Evolutionary conservation across 495 filamentous ascomycete genomes (phyloP), one percentile per base, ranked within the genome.

Genomic region (Aspergillus carlsbadensis): DNA sequence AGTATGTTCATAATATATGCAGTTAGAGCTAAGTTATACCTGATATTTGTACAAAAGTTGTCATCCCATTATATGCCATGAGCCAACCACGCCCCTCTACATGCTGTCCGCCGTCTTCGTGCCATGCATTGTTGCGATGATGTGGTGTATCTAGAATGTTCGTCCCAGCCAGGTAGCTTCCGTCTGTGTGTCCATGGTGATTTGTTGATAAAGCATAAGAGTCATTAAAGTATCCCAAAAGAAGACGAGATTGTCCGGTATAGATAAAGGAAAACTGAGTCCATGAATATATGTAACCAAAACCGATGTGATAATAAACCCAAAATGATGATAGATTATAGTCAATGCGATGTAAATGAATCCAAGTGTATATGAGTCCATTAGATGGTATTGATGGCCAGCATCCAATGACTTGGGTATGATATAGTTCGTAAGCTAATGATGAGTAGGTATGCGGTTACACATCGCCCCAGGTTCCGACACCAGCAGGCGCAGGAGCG

Each of bases 391-490:
- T 13, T 24, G 46, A 36, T 49, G 47, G 14, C 47, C 47, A 39
- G 47, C 47, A 50, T 26, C 33, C 33, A 50, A 11, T 6, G 7
- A 22, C 18, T 22, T 24, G 39, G 18, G 21, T 3, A 37, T 18
- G 18, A 33, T 10, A 40, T 15, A 39, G 20, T 20, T 18, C 44
- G 26, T 29, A 8, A 29, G 8, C n/a, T 29, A 29, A 8, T 3
- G 26, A 8, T 4, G 26, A 3, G 8, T 29, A 13, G 1, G 7
- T 18, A 44, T 20, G 10, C 26, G 36, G 50, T 55, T 46, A 90
- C 2, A 84, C 81, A 71, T 91, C 89, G 15, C 88, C 89, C 85
- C 88, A 91, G 47, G 81, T 82, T 18, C 89, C 87, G 70, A 91
- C 79, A 6, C 84, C 86, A 40, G 82, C 80, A 17, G 72, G 75